Conservation (phyloP, 169 alveolate genomes). For the Eimeria sp. region DNA sequence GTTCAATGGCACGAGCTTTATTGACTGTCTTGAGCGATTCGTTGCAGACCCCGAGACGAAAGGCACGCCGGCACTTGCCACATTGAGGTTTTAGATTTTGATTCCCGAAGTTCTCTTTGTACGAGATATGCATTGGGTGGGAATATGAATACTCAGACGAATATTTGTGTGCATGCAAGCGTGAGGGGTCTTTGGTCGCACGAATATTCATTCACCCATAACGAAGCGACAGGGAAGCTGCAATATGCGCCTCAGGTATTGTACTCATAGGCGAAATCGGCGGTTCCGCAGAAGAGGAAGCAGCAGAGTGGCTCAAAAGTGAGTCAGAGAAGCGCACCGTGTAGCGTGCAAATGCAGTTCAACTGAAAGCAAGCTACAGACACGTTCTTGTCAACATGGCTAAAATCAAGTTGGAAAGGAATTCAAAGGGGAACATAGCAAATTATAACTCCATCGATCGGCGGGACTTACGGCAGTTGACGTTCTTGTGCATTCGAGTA, state of each 20-base stretch:
- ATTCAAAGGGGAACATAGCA: not conserved
- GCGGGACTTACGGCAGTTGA: not conserved
- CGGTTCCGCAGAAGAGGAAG: slow-evolving; percentile 99
- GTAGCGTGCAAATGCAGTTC: not conserved
- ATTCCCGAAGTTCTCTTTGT: not conserved
- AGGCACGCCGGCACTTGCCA: slow-evolving; percentile 86
- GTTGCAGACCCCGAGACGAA: slow-evolving; percentile 97
- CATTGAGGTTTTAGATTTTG: not conserved
- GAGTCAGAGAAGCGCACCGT: slow-evolving; percentile 45
- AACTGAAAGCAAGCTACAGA: not conserved
- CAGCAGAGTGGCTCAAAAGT: slow-evolving; percentile 97
- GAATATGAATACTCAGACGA: not conserved
- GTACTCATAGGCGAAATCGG: slow-evolving; percentile 99
- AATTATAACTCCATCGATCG: not conserved
- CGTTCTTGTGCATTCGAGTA: not conserved
- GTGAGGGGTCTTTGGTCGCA: not conserved
- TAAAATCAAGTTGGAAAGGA: not conserved
- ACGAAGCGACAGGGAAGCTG: not conserved
- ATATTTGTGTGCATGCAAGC: not conserved
- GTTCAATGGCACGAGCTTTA: slow-evolving; percentile 98
- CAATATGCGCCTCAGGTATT: slow-evolving; percentile 89
- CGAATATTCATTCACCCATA: not conserved
- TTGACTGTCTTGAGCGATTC: slow-evolving; percentile 97
- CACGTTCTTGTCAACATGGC: not conserved
- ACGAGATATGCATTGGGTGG: not conserved